Evolutionary conservation across 805 yeast genomes (phyloP), one percentile per base, ranked within the genome.

Genomic region (Kazachstania martiniae): DNA sequence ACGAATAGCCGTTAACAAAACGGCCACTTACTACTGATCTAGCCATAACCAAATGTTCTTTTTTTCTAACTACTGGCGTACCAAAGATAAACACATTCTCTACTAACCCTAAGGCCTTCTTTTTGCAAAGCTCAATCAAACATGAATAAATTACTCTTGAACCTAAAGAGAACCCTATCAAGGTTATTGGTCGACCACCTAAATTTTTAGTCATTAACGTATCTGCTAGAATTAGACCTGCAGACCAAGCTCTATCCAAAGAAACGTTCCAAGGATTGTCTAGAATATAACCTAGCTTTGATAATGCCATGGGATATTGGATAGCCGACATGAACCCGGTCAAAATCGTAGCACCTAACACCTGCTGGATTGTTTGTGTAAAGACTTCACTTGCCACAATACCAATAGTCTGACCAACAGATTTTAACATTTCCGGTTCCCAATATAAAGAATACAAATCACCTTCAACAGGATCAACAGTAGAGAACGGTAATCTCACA

Each of bases 221-320:
- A 53, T 91, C 97, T 0, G 98, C 97, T 32, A 91, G 58, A 28
- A 91, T 75, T 35, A 74, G 63, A 4, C 98, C 98, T 0, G 96
- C 94, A 27, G 86, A 70, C 97, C 96, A 89, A 0, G 98, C 98
- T 38, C 98, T 69, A 56, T 89, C 97, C 37, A 91, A 63, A 0
- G 97, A 87, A 4, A 91, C 97, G 50, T 80, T 89, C 98, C 98
- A 91, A 1, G 98, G 98, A 48, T 91, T 91, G 49, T 91, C 98
- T 18, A 91, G 66, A 18, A 91, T 59, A 44, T 91, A 91, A 3
- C 94, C 80, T 26, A 91, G 63, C 48, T 91, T 91, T 0, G 96
- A 75, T 24, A 91, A 65, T 43, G 81, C 78, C 87, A 91, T 79
- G 0, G 98, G 98, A 39, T 83, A 63, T 53, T 89, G 97, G 30